Base-by-base conservation (phyloP, 257 asterid species). In the Przewalskia tangutica region DNA sequence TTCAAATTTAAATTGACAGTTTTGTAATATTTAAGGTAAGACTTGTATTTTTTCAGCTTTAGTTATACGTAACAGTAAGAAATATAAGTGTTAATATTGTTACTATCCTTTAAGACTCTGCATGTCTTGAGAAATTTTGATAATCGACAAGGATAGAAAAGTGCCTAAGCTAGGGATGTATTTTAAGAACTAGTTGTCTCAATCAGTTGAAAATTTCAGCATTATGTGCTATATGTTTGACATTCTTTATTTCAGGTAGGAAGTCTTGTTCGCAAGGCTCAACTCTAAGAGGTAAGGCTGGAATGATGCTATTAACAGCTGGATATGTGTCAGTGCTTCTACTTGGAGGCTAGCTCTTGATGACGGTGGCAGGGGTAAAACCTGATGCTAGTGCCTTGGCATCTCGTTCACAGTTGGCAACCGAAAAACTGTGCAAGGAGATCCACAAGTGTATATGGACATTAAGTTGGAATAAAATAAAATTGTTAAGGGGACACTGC, bases 381-480 rank as follows among this genome's bases (percentile, higher is more conserved):
- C 91, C 91, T 18, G 94, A 91, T 73, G 87, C 92, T 12, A 90
- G 94, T 83, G 85, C 87, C 77, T 84, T 89, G 79, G 54, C 92
- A 46, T 94, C 97, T 87, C 88, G 97, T 88, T 89, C 94, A 8
- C 95, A 90, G 14, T 80, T 92, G 77, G 88, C 90, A 48, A 91
- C 94, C 58, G 79, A 89, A 60, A 91, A 90, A 58, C 89, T 88
- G 79, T 93, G 94, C 38, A 85, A 84, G 89, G 92, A 90, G 48
- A 68, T 92, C 23, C 97, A 92, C 82, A 78, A 82, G 18, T 58
- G 54, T 81, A 82, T 92, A 81, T 6, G 27, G 87, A 86, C 50
- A 77, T 44, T 62, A 81, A 82, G 85, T 71, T 90, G 73, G 88
- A 82, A 81, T 81, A 93, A 13, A 90, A 89, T 62, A 88, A 88